phyloP scores from a whole-genome alignment of 768 basidiomycete genomes.

The Leccinellum rugosiceps region DNA sequence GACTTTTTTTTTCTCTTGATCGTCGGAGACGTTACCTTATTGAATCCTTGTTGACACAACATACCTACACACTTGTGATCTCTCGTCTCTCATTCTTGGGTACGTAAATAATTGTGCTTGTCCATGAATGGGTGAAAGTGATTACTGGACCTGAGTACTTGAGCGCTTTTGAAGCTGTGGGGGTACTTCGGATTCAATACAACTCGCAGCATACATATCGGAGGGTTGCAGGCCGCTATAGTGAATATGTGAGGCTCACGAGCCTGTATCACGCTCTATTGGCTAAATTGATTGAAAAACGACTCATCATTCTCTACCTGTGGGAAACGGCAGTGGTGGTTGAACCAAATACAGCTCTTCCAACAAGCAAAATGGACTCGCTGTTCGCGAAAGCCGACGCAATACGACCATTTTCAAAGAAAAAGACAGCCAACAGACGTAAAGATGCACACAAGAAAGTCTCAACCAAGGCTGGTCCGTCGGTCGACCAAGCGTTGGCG shows the following conservation, averaged over 20 bases:
- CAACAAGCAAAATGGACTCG: conserved; percentile 47
- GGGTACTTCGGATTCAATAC: no score
- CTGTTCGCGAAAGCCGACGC: conserved; percentile 70
- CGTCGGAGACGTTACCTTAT: conserved; percentile 4
- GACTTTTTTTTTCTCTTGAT: background rate
- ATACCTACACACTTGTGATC: conserved; percentile 9
- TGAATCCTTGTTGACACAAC: background rate
- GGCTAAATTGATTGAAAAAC: no score
- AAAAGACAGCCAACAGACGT: conserved; percentile 31
- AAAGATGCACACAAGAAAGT: conserved; percentile 8
- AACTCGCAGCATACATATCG: no score
- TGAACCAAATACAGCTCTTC: background rate
- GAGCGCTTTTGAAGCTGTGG: no score
- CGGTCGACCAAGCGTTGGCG: conserved; percentile 49
- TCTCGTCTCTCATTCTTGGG: background rate
- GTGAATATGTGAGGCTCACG: no score
- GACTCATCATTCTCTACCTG: no score
- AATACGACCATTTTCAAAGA: conserved; percentile 46
- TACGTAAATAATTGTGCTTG: background rate
- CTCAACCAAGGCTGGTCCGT: conserved; percentile 16
- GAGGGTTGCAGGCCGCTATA: no score
- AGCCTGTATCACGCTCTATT: no score
- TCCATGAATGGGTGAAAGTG: no score
- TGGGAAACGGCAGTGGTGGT: no score
- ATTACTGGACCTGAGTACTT: no score